Base-by-base conservation (phyloP, 495 filamentous ascomycete species). In the Hyaloscypha bicolor region DNA sequence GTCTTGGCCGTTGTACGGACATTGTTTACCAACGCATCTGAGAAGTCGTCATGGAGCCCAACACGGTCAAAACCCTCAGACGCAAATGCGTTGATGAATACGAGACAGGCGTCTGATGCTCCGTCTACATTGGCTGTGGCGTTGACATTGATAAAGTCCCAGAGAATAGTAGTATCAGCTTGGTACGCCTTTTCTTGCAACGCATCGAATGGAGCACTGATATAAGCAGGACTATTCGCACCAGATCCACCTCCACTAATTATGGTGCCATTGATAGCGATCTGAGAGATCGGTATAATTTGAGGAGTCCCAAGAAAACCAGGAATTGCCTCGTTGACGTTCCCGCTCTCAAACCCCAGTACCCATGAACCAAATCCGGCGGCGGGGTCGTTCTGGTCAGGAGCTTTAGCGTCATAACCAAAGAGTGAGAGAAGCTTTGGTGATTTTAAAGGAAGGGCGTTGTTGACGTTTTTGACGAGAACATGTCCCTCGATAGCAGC, bases 221-320 rank as follows among this genome's bases (percentile, higher is more conserved):
- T 32, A 37, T 67, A 70, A 1, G 68, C 16, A 16, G 52, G 64
- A 4, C 25, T 67, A 56, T 63, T 67, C 30, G 39, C 62, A 11
- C 68, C 68, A 6, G 58, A 63, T 42, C 68, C 68, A 3, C 68
- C 64, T 56, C 86, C 93, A 87, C 94, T 92, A 45, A 90, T 93
- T 22, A 97, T 81, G 6, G 94, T 97, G 51, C 93, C 94, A 29
- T 61, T 88, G 85, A 74, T 51, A 2, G 61, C 64, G 19, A 60
- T 58, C 56, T 56, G 64, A 25, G 25, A 25, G 25, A 25, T 25
- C 25, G 25, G 25, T 25, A 25, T 25, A 25, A 25, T 2, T 25
- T 25, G 25, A 25, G 25, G 25, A 25, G 25, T 25, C 25, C 25
- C 25, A 25, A 25, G 25, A 2, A 25, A 25, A 25, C 25, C 25